These are phyloP conservation scores for Xerocomus nothofagi DNA, from an alignment of 1,284 basidiomycete species.

Conservation along the genomic window DNA sequence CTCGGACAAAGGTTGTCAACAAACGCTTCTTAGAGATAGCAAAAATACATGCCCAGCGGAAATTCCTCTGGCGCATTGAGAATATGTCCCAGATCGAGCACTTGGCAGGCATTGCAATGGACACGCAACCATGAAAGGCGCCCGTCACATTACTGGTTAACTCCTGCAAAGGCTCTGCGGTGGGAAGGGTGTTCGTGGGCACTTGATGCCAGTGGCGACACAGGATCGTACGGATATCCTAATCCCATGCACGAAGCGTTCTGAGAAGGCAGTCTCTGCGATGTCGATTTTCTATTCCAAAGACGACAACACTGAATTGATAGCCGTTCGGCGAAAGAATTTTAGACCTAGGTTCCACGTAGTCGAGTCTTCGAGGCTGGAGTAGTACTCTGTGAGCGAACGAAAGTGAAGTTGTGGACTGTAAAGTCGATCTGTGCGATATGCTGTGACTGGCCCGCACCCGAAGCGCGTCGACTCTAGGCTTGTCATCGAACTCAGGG, in stretches of 20 bases:
- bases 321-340: neutral
- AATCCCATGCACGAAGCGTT: neutral
- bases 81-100: neutral
- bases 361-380: neutral
- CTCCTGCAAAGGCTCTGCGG: neutral
- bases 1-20: neutral
- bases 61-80: neutral
- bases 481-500: neutral
- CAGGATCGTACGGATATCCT: neutral
- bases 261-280: neutral
- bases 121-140: neutral
- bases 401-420: neutral
- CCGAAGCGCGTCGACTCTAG: neutral
- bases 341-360: neutral
- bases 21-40: conserved; percentile 12
- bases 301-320: neutral
- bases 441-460: too few species aligned
- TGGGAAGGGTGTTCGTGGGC: conserved; percentile 1
- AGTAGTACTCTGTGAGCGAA: neutral
- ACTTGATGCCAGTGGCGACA: conserved; percentile 10
- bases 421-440: neutral
- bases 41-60: conserved; percentile 18
- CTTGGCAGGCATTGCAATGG: neutral
- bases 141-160: neutral
- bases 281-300: neutral